phyloP scores from a whole-genome alignment of 139 green algal species.

The Coelastrella sp. region DNA sequence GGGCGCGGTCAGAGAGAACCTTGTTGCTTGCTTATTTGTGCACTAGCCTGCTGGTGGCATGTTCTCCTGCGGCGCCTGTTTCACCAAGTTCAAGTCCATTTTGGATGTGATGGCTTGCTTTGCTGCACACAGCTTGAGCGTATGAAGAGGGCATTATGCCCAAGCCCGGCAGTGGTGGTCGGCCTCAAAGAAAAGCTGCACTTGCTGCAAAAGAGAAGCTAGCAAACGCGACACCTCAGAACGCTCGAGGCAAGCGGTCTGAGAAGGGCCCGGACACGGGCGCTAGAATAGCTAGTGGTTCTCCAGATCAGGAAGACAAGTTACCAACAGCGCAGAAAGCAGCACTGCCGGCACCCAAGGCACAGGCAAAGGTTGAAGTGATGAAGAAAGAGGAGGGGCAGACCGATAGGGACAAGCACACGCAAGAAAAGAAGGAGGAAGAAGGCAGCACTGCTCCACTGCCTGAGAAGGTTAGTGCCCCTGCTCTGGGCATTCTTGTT shows the following conservation, averaged over 20 bases:
- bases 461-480: conserved; percentile 68
- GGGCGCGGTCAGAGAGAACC: too few relatives aligned
- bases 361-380: not conserved
- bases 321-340: not conserved
- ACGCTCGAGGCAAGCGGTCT: not conserved
- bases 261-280: conserved; percentile 4
- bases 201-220: conserved; percentile 37
- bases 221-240: conserved; percentile 21
- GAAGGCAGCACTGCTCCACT: conserved; percentile 73
- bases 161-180: conserved; percentile 5
- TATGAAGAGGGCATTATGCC: conserved; percentile 36
- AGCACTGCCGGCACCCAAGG: not conserved
- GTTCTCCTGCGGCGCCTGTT: not conserved
- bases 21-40: too few relatives aligned
- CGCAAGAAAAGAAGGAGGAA: conserved; percentile 64
- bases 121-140: not conserved
- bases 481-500: not conserved
- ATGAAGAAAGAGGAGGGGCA: conserved; percentile 49
- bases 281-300: not conserved
- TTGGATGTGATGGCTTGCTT: not conserved
- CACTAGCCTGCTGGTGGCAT: too few relatives aligned
- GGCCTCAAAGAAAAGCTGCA: conserved; percentile 43
- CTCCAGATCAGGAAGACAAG: not conserved
- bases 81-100: not conserved
- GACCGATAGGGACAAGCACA: conserved; percentile 44